phyloP scores from a whole-genome alignment of 2,329 filamentous ascomycete genomes.

The Cladophialophora bantiana region DNA sequence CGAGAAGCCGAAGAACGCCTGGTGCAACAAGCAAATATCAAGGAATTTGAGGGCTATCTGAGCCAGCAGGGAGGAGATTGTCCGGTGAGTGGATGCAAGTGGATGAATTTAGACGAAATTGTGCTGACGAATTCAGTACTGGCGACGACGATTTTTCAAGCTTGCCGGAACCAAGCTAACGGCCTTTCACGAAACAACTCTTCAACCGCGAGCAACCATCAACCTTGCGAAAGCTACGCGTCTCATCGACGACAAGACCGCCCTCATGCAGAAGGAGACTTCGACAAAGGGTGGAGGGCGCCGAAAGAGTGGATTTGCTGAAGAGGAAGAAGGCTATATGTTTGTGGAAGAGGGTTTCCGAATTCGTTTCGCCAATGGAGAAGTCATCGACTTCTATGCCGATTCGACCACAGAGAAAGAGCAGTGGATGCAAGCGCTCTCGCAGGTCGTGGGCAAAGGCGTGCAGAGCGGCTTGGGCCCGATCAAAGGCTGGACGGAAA shows the following conservation, averaged over 20 bases:
- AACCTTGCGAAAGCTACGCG: conserved; percentile 92
- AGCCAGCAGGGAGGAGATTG: conserved; percentile 98
- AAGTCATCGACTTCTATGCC: conserved; percentile 98
- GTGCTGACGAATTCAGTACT: conserved; percentile 68
- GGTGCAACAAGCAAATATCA: conserved; percentile 40
- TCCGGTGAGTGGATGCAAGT: conserved; percentile 71
- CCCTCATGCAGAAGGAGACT: conserved; percentile 83
- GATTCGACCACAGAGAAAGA: conserved; percentile 88
- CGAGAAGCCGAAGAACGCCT: conserved; percentile 83
- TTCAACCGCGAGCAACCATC: conserved; percentile 94
- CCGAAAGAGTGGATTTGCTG: conserved; percentile 92
- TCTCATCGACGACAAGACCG: conserved; percentile 87
- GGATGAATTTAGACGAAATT: not conserved
- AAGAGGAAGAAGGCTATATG: conserved; percentile 99
- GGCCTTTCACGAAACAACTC: conserved; percentile 93
- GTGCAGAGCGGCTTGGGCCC: conserved; percentile 42
- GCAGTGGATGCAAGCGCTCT: conserved; percentile 89
- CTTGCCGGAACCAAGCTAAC: conserved; percentile 89
- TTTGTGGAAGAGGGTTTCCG: conserved; percentile 99
- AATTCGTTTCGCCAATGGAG: conserved; percentile 96
- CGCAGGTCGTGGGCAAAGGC: conserved; percentile 69
- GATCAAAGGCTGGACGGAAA: conserved; percentile 67
- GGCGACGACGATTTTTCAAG: conserved; percentile 97
- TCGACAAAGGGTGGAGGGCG: conserved; percentile 77
- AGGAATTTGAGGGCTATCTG: conserved; percentile 78